Evolutionary conservation across 768 basidiomycete genomes (phyloP).

Genomic region (Pholiota conissans): DNA sequence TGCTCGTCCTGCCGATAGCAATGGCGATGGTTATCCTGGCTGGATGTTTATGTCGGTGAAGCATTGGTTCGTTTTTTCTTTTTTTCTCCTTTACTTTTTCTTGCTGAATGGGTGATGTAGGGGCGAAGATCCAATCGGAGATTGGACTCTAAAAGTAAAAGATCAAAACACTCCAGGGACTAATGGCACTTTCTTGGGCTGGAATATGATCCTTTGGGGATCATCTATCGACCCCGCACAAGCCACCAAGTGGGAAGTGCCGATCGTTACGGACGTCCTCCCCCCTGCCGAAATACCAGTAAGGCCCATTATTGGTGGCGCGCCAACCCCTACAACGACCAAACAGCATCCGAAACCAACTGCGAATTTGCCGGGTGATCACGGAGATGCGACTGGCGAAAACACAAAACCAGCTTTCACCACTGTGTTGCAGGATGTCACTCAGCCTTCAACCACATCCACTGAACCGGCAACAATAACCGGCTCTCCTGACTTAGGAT

Average conservation of each 20-base stretch:
- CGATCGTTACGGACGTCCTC: constrained; percentile 49
- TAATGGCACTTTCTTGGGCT: constrained; percentile 78
- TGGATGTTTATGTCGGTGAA: constrained; percentile 99
- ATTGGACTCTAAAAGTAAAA: constrained; percentile 86
- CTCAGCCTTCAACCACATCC: constrained; percentile 27
- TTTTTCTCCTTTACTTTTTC: constrained; percentile 1
- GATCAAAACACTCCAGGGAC: constrained; percentile 64
- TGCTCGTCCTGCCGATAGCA: constrained; percentile 63
- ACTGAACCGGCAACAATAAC: constrained; percentile 36
- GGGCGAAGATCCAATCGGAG: constrained; percentile 90
- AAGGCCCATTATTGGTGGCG: constrained; percentile 33
- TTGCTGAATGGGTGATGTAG: constrained; percentile 40
- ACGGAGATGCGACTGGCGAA: constrained; percentile 78
- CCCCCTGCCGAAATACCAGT: constrained; percentile 40
- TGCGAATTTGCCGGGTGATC: constrained; percentile 82
- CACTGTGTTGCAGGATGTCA: constrained; percentile 23
- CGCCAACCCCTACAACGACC: constrained; percentile 37
- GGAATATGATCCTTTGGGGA: constrained; percentile 94
- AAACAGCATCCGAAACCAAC: constrained; percentile 85
- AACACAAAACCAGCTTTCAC: constrained; percentile 75
- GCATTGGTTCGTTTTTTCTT: constrained; percentile 72
- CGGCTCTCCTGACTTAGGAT: constrained; percentile 76
- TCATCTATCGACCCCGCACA: constrained; percentile 72
- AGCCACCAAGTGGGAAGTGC: constrained; percentile 62
- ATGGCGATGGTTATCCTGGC: constrained; percentile 74